A percentile compares a stretch with the other conserved stretches of the same genome.
phyloP scores from a whole-genome alignment of 805 yeast species.

The Metschnikowia amazonensis region DNA sequence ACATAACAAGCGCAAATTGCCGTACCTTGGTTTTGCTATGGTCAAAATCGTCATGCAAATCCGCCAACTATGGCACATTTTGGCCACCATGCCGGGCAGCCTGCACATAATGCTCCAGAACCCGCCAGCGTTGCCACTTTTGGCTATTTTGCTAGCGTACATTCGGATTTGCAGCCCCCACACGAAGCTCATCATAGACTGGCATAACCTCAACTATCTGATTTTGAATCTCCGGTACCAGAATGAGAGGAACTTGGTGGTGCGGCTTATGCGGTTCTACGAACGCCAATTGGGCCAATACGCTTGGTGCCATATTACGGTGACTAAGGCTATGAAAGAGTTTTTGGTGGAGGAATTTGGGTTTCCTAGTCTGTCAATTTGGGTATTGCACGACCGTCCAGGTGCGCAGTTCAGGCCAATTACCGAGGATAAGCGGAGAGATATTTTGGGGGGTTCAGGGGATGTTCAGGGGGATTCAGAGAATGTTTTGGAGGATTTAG shows the following conservation, averaged over 20 bases:
- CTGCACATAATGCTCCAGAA: constrained; percentile 75
- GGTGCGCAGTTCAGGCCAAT: constrained; percentile 60
- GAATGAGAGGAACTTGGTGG: constrained; percentile 56
- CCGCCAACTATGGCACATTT: constrained; percentile 40
- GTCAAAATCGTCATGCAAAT: constrained; percentile 60
- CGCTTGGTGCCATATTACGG: constrained; percentile 75
- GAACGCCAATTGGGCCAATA: constrained; percentile 60
- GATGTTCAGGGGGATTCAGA: too few relatives aligned
- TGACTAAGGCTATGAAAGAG: constrained; percentile 67
- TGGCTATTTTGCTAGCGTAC: constrained; percentile 58
- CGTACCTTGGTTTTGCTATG: constrained; percentile 55
- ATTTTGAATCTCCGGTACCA: constrained; percentile 66
- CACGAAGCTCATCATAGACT: constrained; percentile 73
- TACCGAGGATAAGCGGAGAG: constrained; percentile 21
- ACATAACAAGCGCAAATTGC: constrained; percentile 38
- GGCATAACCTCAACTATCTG: constrained; percentile 93
- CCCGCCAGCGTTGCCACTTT: constrained; percentile 88
- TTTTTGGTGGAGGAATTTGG: constrained; percentile 57
- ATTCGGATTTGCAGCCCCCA: constrained; percentile 47
- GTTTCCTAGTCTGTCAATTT: constrained; percentile 42
- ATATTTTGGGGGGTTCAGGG: too few relatives aligned
- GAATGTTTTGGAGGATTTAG: too few relatives aligned
- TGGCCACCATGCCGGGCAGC: constrained; percentile 56
- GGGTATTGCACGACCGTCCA: constrained; percentile 85
- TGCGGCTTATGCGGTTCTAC: constrained; percentile 53